Conservation (phyloP, 2,329 filamentous ascomycete genomes). For the Lachnellula hyalina region DNA sequence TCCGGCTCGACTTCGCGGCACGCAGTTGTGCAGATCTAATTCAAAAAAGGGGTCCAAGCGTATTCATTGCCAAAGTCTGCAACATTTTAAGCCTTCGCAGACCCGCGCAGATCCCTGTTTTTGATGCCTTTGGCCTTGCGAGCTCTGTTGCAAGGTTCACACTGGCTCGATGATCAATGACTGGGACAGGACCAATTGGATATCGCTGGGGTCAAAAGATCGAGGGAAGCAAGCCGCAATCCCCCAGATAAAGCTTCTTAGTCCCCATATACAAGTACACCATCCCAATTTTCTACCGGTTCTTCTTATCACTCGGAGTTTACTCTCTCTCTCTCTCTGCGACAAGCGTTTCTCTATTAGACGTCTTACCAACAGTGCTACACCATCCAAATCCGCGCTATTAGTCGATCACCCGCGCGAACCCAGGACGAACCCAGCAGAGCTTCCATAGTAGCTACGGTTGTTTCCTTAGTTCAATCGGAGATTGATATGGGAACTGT, state of each 20-base stretch:
- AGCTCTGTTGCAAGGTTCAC: background rate
- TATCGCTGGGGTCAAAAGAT: background rate
- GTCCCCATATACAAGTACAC: conserved; percentile 6
- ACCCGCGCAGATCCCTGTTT: background rate
- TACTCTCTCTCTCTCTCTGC: too few relatives aligned
- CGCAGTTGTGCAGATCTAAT: too few relatives aligned
- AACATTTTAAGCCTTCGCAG: background rate
- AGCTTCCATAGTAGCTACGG: conserved; percentile 15
- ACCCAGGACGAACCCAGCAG: background rate
- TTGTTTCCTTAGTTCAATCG: conserved; percentile 13
- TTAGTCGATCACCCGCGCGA: background rate
- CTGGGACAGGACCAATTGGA: background rate
- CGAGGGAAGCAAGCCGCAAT: background rate
- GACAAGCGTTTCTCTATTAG: too few relatives aligned
- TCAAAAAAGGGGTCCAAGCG: too few relatives aligned
- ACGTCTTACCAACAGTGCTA: background rate
- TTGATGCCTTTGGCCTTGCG: background rate
- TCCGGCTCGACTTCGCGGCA: too few relatives aligned
- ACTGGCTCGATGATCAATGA: background rate
- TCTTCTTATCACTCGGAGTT: background rate
- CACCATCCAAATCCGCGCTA: background rate
- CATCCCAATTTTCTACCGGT: conserved; percentile 21
- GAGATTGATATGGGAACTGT: too few relatives aligned
- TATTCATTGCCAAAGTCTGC: background rate
- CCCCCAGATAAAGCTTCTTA: conserved; percentile 1